Percentiles rank a stretch among this genome's conserved stretches.
Conservation (phyloP, 2,329 filamentous ascomycete species). For the Colletotrichum tamarilloi region DNA sequence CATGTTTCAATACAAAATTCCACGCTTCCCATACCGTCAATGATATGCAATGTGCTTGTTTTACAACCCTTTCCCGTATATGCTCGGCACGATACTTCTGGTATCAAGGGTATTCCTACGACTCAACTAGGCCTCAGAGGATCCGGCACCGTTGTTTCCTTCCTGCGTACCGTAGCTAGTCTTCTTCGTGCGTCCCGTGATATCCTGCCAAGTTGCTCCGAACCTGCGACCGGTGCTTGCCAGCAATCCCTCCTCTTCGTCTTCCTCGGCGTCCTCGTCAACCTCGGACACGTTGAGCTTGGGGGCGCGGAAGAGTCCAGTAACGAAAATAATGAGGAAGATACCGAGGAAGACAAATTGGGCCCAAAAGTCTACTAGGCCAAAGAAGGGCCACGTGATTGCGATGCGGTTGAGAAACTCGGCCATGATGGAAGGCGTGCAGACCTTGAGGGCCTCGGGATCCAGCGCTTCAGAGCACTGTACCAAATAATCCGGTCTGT, state of each 20-base stretch:
- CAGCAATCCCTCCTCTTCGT: constrained; percentile 92
- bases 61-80: background rate
- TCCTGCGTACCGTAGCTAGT: constrained; percentile 33
- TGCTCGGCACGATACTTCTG: background rate
- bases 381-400: constrained; percentile 95
- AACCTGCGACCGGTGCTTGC: constrained; percentile 85
- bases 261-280: constrained; percentile 89
- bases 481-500: constrained; percentile 77
- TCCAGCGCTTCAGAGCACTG: constrained; percentile 83
- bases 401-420: constrained; percentile 94
- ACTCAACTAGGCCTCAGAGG: constrained; percentile 14
- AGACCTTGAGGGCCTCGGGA: constrained; percentile 80
- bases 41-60: constrained; percentile 2
- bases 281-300: constrained; percentile 79
- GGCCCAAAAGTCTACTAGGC: constrained; percentile 92
- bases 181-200: constrained; percentile 66
- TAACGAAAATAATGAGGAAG: constrained; percentile 84
- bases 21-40: background rate
- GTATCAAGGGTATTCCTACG: background rate
- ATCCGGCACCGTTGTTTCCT: constrained; percentile 13
- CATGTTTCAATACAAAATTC: background rate
- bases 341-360: constrained; percentile 91
- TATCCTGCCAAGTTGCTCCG: constrained; percentile 89
- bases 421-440: constrained; percentile 90
- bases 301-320: constrained; percentile 83